These are phyloP conservation scores for Aurantiochytrium sp. DNA, from an alignment of 108 stramenopile genomes.

Conservation along the genomic window DNA sequence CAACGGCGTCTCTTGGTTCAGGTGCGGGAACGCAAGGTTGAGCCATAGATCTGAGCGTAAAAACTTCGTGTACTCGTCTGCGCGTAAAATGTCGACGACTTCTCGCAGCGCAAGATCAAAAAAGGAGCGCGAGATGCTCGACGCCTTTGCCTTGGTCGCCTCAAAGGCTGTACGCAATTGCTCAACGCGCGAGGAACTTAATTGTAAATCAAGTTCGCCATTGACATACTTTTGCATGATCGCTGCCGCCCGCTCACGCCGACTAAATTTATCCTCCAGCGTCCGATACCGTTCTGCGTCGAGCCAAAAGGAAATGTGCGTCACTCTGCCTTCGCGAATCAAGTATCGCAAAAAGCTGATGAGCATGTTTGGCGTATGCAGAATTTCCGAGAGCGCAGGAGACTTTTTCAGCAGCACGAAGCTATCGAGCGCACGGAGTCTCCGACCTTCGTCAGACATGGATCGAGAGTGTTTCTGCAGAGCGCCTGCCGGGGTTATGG, in stretches of 20 bases:
- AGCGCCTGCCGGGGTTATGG: not conserved
- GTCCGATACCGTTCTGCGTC: not conserved
- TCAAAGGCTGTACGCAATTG: not conserved
- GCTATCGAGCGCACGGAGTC: not conserved
- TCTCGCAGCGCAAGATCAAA: not conserved
- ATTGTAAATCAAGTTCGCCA: not conserved
- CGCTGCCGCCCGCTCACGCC: not conserved
- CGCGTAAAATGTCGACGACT: not conserved
- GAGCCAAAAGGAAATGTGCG: not conserved
- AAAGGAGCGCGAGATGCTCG: not conserved
- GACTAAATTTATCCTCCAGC: not conserved
- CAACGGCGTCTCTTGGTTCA: not conserved
- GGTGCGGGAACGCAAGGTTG: not conserved
- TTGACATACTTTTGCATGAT: not conserved
- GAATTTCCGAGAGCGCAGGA: not conserved
- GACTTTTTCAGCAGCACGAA: not conserved
- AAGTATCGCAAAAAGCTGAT: not conserved
- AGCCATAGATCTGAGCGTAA: not conserved
- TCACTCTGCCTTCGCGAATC: not conserved
- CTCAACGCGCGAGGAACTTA: not conserved
- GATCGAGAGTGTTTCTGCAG: not conserved
- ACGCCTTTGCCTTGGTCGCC: not conserved
- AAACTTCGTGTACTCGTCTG: not conserved
- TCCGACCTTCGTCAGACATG: not conserved
- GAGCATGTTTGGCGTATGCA: not conserved